Percentiles rank a stretch among this genome's conserved stretches.
Conservation (phyloP, 768 basidiomycete genomes). For the Trametes elegans region DNA sequence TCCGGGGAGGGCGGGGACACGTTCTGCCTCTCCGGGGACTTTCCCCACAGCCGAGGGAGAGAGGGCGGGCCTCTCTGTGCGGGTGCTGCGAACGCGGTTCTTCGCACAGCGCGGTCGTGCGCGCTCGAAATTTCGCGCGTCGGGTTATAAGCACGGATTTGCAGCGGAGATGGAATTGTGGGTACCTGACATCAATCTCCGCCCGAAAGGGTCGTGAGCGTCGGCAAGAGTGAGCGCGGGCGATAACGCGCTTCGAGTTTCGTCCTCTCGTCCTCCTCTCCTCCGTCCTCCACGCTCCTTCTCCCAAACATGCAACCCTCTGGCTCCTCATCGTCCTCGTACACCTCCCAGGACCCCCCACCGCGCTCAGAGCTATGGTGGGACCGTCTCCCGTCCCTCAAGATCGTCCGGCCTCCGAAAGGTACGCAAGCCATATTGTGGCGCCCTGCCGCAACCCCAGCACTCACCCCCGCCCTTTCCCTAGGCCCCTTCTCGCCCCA, state of each 20-base stretch:
- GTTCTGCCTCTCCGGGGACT: conserved; percentile 89
- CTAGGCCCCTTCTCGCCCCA: conserved; percentile 30
- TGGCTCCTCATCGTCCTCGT: conserved; percentile 1
- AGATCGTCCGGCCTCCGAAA: conserved; percentile 25
- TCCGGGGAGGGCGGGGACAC: conserved; percentile 55
- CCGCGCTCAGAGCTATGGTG: conserved; percentile 18
- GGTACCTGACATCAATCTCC: neutral
- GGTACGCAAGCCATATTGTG: conserved; percentile 7
- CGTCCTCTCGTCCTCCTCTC: too few species aligned
- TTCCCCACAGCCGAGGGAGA: conserved; percentile 77
- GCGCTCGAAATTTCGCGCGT: neutral
- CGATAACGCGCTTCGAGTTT: too few species aligned
- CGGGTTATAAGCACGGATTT: neutral
- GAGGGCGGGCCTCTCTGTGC: conserved; percentile 55
- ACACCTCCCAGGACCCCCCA: conserved; percentile 9
- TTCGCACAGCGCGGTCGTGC: conserved; percentile 37
- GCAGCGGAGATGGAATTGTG: neutral
- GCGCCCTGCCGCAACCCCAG: neutral
- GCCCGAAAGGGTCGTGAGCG: neutral
- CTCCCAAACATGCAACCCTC: neutral
- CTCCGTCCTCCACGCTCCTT: neutral
- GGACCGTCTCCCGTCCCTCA: conserved; percentile 25
- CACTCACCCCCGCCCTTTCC: neutral
- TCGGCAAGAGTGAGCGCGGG: too few species aligned
- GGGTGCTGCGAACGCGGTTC: conserved; percentile 86